Evolutionary conservation across 345 rosid genomes (phyloP), one percentile per base, ranked within the genome.

Genomic region (Noccaea bulbosa): DNA sequence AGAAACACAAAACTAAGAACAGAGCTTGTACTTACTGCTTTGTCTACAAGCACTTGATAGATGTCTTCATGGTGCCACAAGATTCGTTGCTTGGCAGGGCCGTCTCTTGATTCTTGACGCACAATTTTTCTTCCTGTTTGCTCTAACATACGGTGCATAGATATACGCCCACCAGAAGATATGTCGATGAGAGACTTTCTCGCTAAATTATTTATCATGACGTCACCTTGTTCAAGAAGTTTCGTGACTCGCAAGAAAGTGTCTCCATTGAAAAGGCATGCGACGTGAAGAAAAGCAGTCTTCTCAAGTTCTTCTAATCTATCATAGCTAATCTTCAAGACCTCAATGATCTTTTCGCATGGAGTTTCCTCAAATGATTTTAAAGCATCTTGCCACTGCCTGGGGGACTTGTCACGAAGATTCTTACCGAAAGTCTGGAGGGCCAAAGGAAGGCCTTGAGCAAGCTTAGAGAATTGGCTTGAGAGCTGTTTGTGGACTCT

Each of bases 151-250:
- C 7, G 11, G 50, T 67, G 69, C 57, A 68, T 70, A 24, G 2
- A 1, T 30, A 63, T 57, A 37, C 14, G 20, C 0, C 20, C 30
- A 16, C 58, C 24, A 11, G 34, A 0, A 8, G 65, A 38, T 12
- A 50, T 22, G 7, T 39, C 20, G 30, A 76, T n/a, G 41, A 76
- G 66, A 64, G 71, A 64, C 67, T 49, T 76, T 20, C 34, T 50
- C 2, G 17, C 30, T 38, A 65, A 73, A 32, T 5, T 37, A 0
- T 27, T 14, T 8, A 70, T 43, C 35, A 76, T 61, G 2, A 0
- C 10, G 30, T 7, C 10, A 53, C 52, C 32, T 5, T 9, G 15
- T 1, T 12, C 33, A 54, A 67, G 20, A 54, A 53, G 53, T 8
- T 11, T 32, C 15, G 0, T 6, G 17, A 54, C 71, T 9, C 52